A percentile compares a stretch with the other conserved stretches of the same genome.
phyloP scores from a whole-genome alignment of 1,284 basidiomycete species.

The Erythrobasidium hasegawianum region DNA sequence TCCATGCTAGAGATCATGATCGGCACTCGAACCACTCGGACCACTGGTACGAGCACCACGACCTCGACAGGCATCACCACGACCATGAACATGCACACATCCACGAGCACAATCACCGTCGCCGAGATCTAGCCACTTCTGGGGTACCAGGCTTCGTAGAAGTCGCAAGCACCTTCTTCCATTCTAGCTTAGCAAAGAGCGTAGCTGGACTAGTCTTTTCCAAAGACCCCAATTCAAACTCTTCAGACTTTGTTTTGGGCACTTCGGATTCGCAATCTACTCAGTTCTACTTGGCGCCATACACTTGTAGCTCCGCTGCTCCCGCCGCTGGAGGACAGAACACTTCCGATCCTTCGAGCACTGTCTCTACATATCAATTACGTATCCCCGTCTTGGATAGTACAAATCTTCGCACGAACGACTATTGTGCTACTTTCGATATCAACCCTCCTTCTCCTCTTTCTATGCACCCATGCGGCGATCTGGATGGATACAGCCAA shows the following conservation, averaged over 20 bases:
- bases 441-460: slow-evolving; percentile 41
- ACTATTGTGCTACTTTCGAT: slow-evolving; percentile 44
- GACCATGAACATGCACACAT: slow-evolving; percentile 11
- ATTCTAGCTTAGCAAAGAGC: slow-evolving; percentile 38
- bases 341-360: slow-evolving; percentile 22
- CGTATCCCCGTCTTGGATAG: slow-evolving; percentile 42
- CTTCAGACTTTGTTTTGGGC: slow-evolving; percentile 39
- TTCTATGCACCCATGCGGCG: slow-evolving; percentile 40
- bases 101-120: slow-evolving; percentile 6
- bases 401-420: slow-evolving; percentile 35
- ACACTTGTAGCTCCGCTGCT: background rate
- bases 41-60: slow-evolving; percentile 4
- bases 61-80: slow-evolving; percentile 21
- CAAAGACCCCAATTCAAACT: slow-evolving; percentile 32
- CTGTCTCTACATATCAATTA: slow-evolving; percentile 38
- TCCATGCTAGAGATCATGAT: slow-evolving; percentile 6
- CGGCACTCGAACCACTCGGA: background rate
- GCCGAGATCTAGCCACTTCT: slow-evolving; percentile 22
- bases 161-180: slow-evolving; percentile 40
- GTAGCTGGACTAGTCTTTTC: slow-evolving; percentile 43
- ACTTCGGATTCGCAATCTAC: slow-evolving; percentile 42
- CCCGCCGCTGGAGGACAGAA: background rate
- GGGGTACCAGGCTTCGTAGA: slow-evolving; percentile 44
- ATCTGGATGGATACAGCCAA: slow-evolving; percentile 40
- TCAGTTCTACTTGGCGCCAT: slow-evolving; percentile 42